Base-by-base conservation (phyloP, 306 rosid species). In the Cyclanthera cordifolia region DNA sequence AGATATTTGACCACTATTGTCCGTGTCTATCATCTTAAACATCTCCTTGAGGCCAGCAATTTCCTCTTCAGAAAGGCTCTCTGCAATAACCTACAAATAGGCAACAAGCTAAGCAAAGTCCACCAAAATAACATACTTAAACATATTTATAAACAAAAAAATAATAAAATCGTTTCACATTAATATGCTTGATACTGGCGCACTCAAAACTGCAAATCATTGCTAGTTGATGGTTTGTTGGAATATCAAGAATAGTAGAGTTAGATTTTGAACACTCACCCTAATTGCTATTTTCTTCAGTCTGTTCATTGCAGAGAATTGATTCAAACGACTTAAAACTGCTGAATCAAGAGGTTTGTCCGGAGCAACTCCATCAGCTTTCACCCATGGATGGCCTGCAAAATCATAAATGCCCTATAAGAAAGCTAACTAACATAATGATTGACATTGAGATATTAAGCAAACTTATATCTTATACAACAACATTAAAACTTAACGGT, bases 381-480 rank as follows among this genome's bases (percentile, higher is more conserved):
- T 92, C 72, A 93, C 83, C 98, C 96, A 93, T 15, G 96, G 96
- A 70, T 93, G 98, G 73, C 95, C 96, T 93, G 85, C 79, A 73
- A 53, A 65, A 80, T 30, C 53, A 75, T 53, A 69, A 77, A 32
- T 30, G 32, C 25, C 51, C 50, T 41, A 20, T 63, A 10, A 63
- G 51, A 37, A 19, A 37, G 52, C 51, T 41, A 63, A 50, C 74
- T 75, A 72, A 25, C 53, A 67, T 49, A 66, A 32, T 46, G 37
- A 66, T 32, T 50, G 45, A 52, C 74, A 63, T 56, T 25, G 77
- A 74, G 57, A 61, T 67, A 76, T 50, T 47, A 47, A 67, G n/a
- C 9, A 27, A 15, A 16, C 8, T 67, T 50, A 41, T 24, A 46
- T 17, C 12, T n/a, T 14, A 47, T 24, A 45, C 28, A 49, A 45